These are phyloP conservation scores for Claviceps paspali DNA, from an alignment of 2,329 filamentous ascomycete species.

Conservation along the genomic window DNA sequence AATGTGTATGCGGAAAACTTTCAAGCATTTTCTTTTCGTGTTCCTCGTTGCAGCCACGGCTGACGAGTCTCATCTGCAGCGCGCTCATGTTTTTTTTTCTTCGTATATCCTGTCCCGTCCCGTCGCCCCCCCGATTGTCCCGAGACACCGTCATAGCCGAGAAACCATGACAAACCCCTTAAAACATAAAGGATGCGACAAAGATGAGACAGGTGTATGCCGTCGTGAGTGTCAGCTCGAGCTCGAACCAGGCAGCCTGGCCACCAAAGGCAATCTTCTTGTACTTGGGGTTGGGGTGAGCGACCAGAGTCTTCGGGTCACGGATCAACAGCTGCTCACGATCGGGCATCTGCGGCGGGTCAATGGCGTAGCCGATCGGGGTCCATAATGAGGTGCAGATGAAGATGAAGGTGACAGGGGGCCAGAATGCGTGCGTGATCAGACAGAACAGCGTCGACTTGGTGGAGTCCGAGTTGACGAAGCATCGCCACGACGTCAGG, in stretches of 20 bases:
- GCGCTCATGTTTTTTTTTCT: too few species aligned
- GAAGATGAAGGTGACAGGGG: slow-evolving; percentile 41
- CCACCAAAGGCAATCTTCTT: slow-evolving; percentile 40
- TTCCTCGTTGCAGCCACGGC: too few species aligned
- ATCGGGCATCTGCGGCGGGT: slow-evolving; percentile 41
- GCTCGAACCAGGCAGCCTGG: slow-evolving; percentile 39
- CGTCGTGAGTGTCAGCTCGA: slow-evolving; percentile 37
- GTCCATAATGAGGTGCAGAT: slow-evolving; percentile 40
- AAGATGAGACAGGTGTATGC: slow-evolving; percentile 34
- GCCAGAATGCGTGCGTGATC: slow-evolving; percentile 47
- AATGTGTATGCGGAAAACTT: too few species aligned
- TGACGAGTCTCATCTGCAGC: too few species aligned
- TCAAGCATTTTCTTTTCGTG: too few species aligned
- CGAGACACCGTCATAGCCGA: neutral
- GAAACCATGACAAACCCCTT: neutral
- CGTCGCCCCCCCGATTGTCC: too few species aligned
- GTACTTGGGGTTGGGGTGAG: slow-evolving; percentile 32
- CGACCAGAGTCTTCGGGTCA: slow-evolving; percentile 39
- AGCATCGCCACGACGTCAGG: slow-evolving; percentile 34
- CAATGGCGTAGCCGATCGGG: slow-evolving; percentile 44
- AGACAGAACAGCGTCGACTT: slow-evolving; percentile 33
- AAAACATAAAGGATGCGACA: slow-evolving; percentile 22
- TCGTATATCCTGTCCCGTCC: too few species aligned
- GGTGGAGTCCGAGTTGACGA: slow-evolving; percentile 21
- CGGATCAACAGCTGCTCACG: slow-evolving; percentile 40